These are phyloP conservation scores for Fonsecaea pedrosoi DNA, from an alignment of 2,329 filamentous ascomycete genomes.

Conservation along the genomic window DNA sequence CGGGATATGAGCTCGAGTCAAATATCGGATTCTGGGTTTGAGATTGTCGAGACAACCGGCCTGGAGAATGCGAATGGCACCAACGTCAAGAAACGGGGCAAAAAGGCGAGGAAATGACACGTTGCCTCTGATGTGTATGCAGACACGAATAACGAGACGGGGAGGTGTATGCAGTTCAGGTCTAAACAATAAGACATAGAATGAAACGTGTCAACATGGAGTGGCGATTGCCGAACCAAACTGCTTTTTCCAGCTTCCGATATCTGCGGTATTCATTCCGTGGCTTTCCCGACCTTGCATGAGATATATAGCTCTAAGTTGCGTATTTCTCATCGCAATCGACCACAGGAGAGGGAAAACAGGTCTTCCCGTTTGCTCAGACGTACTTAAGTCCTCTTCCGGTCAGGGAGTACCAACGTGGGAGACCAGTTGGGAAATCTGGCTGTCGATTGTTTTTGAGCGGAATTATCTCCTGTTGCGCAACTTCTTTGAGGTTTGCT, in stretches of 20 bases:
- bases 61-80: slow-evolving; percentile 31
- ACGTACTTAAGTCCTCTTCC: slow-evolving; percentile 12
- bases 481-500: neutral
- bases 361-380: slow-evolving; percentile 19
- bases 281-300: neutral
- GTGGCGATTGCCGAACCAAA: neutral
- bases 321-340: neutral
- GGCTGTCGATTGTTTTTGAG: slow-evolving; percentile 14
- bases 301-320: neutral
- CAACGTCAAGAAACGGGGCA: slow-evolving; percentile 37
- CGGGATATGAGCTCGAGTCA: slow-evolving; percentile 38
- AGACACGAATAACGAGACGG: neutral
- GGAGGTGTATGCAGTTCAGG: neutral
- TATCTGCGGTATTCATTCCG: neutral
- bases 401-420: slow-evolving; percentile 16
- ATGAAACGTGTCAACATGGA: neutral
- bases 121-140: neutral
- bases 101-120: slow-evolving; percentile 38
- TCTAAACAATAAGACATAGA: neutral
- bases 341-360: slow-evolving; percentile 16
- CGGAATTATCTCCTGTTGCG: neutral
- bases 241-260: neutral
- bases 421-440: slow-evolving; percentile 18
- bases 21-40: slow-evolving; percentile 38
- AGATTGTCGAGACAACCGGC: slow-evolving; percentile 39